Percentiles rank a stretch among this genome's conserved stretches.
These are phyloP conservation scores for Nephromyces sp. DNA, from an alignment of 169 alveolate species.

Conservation along the genomic window DNA sequence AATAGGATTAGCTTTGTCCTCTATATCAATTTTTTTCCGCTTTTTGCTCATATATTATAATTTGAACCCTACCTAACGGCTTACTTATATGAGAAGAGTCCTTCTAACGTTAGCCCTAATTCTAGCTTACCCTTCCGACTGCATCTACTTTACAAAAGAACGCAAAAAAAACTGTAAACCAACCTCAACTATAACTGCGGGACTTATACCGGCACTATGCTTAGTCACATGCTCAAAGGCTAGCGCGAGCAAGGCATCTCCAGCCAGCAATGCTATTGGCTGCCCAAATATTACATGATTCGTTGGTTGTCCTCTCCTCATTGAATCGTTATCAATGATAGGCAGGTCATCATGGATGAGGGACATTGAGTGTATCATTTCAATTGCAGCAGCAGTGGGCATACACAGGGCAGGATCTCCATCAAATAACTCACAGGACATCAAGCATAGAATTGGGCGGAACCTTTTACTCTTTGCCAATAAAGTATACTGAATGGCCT, in stretches of 20 bases:
- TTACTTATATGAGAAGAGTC: no score
- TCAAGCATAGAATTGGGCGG: slow-evolving; percentile 4
- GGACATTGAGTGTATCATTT: slow-evolving; percentile 19
- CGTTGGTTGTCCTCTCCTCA: slow-evolving; percentile 12
- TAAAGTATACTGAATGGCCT: slow-evolving; percentile 7
- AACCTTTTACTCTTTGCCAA: slow-evolving; percentile 3
- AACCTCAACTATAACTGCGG: slow-evolving; percentile 6
- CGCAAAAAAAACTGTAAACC: no score
- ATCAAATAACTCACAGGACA: background rate
- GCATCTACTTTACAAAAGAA: no score
- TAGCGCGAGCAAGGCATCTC: slow-evolving; percentile 11
- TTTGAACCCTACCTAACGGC: no score
- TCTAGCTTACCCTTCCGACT: no score
- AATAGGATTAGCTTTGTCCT: no score
- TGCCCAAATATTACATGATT: slow-evolving; percentile 5
- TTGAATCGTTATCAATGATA: slow-evolving; percentile 11
- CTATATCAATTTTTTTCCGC: no score
- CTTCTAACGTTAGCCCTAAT: no score
- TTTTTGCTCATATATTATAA: no score
- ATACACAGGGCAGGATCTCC: background rate
- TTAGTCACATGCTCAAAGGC: slow-evolving; percentile 4
- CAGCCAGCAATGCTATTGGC: slow-evolving; percentile 4
- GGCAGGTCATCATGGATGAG: slow-evolving; percentile 14
- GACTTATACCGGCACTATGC: background rate
- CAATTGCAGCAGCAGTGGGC: slow-evolving; percentile 23